Percentiles rank a stretch among this genome's conserved stretches.
Evolutionary conservation across 2,329 filamentous ascomycete genomes (phyloP).

Genomic region (Geosmithia flava): DNA sequence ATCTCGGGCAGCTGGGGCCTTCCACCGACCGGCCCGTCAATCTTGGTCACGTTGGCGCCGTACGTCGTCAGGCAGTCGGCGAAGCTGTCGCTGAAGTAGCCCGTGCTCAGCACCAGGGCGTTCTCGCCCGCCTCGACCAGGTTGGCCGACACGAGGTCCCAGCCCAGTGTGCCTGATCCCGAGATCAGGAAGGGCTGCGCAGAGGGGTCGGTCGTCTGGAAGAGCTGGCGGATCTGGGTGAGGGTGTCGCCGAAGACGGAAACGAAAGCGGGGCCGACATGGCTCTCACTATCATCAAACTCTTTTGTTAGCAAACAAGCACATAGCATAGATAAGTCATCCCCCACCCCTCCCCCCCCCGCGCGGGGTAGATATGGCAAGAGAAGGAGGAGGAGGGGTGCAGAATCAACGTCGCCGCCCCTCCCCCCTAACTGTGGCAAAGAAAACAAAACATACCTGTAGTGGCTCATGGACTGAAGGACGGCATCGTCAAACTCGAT

Average conservation of each 20-base stretch:
- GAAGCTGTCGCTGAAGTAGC: slow-evolving; percentile 95
- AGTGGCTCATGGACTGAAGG: slow-evolving; percentile 88
- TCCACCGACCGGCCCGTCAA: slow-evolving; percentile 80
- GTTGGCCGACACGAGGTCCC: slow-evolving; percentile 94
- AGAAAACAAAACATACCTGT: slow-evolving; percentile 46
- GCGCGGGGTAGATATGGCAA: too few species aligned
- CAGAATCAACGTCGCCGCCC: too few species aligned
- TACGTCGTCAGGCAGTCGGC: slow-evolving; percentile 87
- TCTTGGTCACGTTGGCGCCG: slow-evolving; percentile 77
- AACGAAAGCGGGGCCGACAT: slow-evolving; percentile 83
- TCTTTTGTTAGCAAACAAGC: not conserved
- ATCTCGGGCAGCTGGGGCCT: slow-evolving; percentile 79
- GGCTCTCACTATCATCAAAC: slow-evolving; percentile 59
- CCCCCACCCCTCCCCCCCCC: too few species aligned
- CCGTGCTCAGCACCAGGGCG: slow-evolving; percentile 84
- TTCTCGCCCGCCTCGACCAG: slow-evolving; percentile 81
- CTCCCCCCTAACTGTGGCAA: too few species aligned
- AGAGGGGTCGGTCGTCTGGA: slow-evolving; percentile 72
- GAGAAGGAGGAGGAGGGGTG: too few species aligned
- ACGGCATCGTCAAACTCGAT: slow-evolving; percentile 99
- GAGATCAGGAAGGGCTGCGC: slow-evolving; percentile 90
- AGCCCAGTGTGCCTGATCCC: slow-evolving; percentile 89
- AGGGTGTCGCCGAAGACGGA: slow-evolving; percentile 84
- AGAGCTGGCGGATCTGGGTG: slow-evolving; percentile 78
- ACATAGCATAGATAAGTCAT: too few species aligned